phyloP scores from a whole-genome alignment of 768 basidiomycete species.

The Cyclocybe cylindracea region DNA sequence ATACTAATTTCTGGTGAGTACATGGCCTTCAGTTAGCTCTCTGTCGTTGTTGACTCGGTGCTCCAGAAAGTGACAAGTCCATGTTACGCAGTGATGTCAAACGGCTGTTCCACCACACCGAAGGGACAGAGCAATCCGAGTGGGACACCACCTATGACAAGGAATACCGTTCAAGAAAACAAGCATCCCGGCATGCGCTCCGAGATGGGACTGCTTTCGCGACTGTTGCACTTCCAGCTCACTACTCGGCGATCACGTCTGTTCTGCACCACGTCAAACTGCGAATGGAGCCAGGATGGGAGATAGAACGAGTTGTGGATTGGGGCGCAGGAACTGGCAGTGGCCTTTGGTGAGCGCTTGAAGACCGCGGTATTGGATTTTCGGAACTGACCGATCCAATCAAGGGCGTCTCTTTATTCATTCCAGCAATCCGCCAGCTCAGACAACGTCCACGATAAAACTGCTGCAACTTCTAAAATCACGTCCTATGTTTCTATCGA shows the following conservation, averaged over 20 bases:
- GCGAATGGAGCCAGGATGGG: slow-evolving; percentile 65
- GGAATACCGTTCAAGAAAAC: slow-evolving; percentile 60
- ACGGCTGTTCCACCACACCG: slow-evolving; percentile 58
- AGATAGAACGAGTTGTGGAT: slow-evolving; percentile 66
- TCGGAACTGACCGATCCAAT: slow-evolving; percentile 8
- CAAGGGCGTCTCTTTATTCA: slow-evolving; percentile 66
- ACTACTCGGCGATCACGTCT: slow-evolving; percentile 79
- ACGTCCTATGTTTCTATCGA: slow-evolving; percentile 75
- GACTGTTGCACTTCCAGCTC: slow-evolving; percentile 81
- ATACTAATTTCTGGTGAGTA: slow-evolving; percentile 63
- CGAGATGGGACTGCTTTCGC: slow-evolving; percentile 86
- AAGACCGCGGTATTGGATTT: neutral
- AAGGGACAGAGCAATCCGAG: slow-evolving; percentile 24
- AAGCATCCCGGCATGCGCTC: slow-evolving; percentile 57
- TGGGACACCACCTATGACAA: slow-evolving; percentile 63
- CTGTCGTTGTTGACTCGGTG: slow-evolving; percentile 3
- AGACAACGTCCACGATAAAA: slow-evolving; percentile 30
- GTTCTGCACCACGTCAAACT: slow-evolving; percentile 69
- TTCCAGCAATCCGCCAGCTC: slow-evolving; percentile 48
- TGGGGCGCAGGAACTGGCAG: slow-evolving; percentile 86
- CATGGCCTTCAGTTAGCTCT: neutral
- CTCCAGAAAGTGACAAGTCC: slow-evolving; percentile 61
- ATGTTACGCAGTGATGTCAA: slow-evolving; percentile 69
- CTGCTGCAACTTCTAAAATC: slow-evolving; percentile 51
- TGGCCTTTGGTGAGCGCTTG: slow-evolving; percentile 68